A percentile compares a stretch with the other conserved stretches of the same genome.
phyloP scores from a whole-genome alignment of 1,284 basidiomycete species.

The Tremellales sp. region DNA sequence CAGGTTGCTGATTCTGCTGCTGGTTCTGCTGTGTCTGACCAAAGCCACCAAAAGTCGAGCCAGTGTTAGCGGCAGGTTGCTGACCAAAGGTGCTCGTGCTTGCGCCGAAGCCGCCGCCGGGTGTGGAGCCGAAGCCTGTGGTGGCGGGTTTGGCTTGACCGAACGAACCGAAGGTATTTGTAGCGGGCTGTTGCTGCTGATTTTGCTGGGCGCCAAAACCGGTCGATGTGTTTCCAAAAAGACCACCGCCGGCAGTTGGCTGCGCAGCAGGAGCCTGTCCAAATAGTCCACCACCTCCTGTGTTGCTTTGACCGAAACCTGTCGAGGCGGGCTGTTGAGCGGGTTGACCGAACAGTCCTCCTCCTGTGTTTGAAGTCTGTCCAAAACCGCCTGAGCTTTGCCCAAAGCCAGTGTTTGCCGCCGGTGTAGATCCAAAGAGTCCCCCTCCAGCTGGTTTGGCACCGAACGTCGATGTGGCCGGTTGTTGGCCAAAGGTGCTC shows the following conservation, averaged over 20 bases:
- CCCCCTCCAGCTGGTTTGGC: slow-evolving; percentile 39
- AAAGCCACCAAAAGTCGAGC: slow-evolving; percentile 45
- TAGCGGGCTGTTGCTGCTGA: slow-evolving; percentile 43
- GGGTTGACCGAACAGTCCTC: slow-evolving; percentile 51
- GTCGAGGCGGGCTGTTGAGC: slow-evolving; percentile 34
- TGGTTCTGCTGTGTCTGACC: slow-evolving; percentile 37
- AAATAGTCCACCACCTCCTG: slow-evolving; percentile 43
- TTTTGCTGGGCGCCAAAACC: slow-evolving; percentile 44
- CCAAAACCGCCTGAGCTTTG: slow-evolving; percentile 45
- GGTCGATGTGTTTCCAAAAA: slow-evolving; percentile 50
- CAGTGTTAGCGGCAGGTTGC: slow-evolving; percentile 8
- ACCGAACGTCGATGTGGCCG: slow-evolving; percentile 40
- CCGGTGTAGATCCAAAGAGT: slow-evolving; percentile 32
- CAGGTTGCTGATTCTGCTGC: slow-evolving; percentile 30
- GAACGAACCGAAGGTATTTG: slow-evolving; percentile 44
- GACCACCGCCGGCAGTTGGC: slow-evolving; percentile 16
- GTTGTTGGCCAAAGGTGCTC: slow-evolving; percentile 40
- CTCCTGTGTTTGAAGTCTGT: slow-evolving; percentile 9
- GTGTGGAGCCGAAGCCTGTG: slow-evolving; percentile 25
- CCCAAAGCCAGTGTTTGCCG: not conserved
- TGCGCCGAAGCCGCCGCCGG: slow-evolving; percentile 38
- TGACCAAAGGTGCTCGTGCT: slow-evolving; percentile 40
- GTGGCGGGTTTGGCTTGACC: slow-evolving; percentile 43
- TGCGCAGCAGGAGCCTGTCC: slow-evolving; percentile 32
- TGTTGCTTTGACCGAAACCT: slow-evolving; percentile 27